Base-by-base conservation (phyloP, 78 protist species). In the Speleostelium caveatum region DNA sequence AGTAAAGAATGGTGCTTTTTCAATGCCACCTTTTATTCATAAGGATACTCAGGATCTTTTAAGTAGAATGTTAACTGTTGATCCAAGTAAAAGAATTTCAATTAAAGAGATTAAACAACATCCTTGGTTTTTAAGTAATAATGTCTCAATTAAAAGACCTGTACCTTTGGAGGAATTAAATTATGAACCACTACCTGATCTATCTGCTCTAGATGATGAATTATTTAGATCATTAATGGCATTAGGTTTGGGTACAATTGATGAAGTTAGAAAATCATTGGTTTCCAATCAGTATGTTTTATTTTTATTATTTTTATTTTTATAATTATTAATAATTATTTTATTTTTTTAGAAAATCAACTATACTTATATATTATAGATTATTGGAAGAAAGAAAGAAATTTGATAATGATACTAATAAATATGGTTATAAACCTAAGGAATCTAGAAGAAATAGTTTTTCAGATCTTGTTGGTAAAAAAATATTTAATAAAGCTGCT, bases 71-170 rank as follows among this genome's bases (percentile, higher is more conserved):
- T 93, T 96, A 58, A 83, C 86, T 2, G 96, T 95, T 33, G 90
- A 93, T 45, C 97, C 97, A 32, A 59, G 71, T 38, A 66, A 79
- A 35, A 87, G 98, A 49, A 77, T 90, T 63, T 92, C 96, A 32
- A 79, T 95, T 36, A 86, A 36, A 19, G 93, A 93, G 22, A 93
- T 95, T 75, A 78, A 90, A 42, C 60, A 30, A 58, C 93, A 93
- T 79, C 88, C 94, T 32, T 96, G 97, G 98, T 95, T 87, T 87
- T 5, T 58, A 14, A 76, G 93, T n/a, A 93, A 93, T 30, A 69
- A 30, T 35, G 14, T 45, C 61, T 14, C 77, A 71, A 45, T 10
- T 14, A 14, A 17, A 30, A 10, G 21, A 30, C 16, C 30, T 60
- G 24, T 19, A 16, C 17, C 8, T 14, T 61, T 61, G 0, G 35